Base-by-base conservation (phyloP, 2,329 filamentous ascomycete genomes). In the Sarocladium strictum region DNA sequence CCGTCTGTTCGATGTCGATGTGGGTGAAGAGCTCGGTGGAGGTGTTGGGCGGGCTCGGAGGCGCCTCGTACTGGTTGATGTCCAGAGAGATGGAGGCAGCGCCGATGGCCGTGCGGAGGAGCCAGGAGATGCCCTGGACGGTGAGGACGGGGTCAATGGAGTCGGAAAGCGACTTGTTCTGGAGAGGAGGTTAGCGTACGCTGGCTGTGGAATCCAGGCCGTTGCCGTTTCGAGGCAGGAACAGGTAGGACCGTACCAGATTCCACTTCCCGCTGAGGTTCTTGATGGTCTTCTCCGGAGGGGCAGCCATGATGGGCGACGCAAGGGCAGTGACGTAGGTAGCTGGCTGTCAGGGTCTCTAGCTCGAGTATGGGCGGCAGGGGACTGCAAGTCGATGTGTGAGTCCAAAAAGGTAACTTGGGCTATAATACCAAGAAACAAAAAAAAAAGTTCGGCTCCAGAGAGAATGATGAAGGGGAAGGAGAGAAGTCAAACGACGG, bases 111-210 rank as follows among this genome's bases (percentile, higher is more conserved):
- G 86, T 91, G 71, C 90, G 89, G 51, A 79, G 78, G 52, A 92
- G 62, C 80, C 81, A 93, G 69, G 82, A 75, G 57, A 90, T 75
- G 65, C 85, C 85, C 76, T 91, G 87, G 63, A 93, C 78, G 51
- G 78, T 66, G 56, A 96, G 84, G 58, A 87, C 80, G 1, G 83
- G 75, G 57, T 91, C 87, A 49, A 84, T 73, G 60, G 78, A 72
- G 69, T 87, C 85, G 56, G 88, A 91, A 61, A 91, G 76, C 58
- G 74, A 72, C 67, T 88, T 87, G 79, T 94, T 92, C 89, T 93
- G 53, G 52, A 52, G 10, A 41, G 33, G 14, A 24, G 35, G 40
- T 43, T 43, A 43, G 40, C n/a, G 14, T 41, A 24, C 51, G 53
- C 3, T 5, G 19, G 4, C 9, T 38, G 14, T 6, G 14, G 5